Base-by-base conservation (phyloP, 148 eudicot genomes). In the Oxyria digyna region DNA sequence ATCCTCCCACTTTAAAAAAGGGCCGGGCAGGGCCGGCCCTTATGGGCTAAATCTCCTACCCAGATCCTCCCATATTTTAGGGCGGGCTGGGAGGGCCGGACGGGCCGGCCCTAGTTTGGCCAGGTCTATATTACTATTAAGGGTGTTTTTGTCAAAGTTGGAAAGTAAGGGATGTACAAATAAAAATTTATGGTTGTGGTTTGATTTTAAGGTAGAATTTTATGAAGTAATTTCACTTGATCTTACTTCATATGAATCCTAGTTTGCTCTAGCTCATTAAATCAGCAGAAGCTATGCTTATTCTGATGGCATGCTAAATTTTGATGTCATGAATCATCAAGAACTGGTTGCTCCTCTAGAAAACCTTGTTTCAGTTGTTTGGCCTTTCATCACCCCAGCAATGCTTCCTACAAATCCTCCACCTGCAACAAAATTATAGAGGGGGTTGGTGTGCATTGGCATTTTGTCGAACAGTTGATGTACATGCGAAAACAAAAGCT, bases 351-450 rank as follows among this genome's bases (percentile, higher is more conserved):
- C 88, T 46, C 98, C 98, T 42, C 87, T 85, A 12, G 79, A 67
- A 35, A 87, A 69, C 27, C 98, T 96, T 24, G 95, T 83, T 73
- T 89, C 98, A 1, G 98, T 93, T 0, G 96, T 87, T 69, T 89
- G 98, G 37, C 98, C 98, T 85, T 89, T 83, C 72, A 93, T 79
- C 13, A 89, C 91, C 73, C 98, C 98, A 42, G 79, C 81, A 29
- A 93, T 74, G 50, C 79, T 70, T 69, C 98, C 98, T 26, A 93
- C 72, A 26, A 71, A 73, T 37, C 88, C 89, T 59, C 98, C 98
- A 64, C 98, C 98, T 92, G 50, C 72, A 41, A 38, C 14, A 21
- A 21, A 66, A 68, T 11, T 37, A 68, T 27, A 24, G 10, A 48
- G 18, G 57, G 46, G 18, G 31, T 0, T 29, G n/a, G 8, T 10